Evolutionary conservation across 1,139 yeast species (phyloP), one percentile per base, ranked within the genome.

Genomic region (Hemisphaericaspora xylanilytica): DNA sequence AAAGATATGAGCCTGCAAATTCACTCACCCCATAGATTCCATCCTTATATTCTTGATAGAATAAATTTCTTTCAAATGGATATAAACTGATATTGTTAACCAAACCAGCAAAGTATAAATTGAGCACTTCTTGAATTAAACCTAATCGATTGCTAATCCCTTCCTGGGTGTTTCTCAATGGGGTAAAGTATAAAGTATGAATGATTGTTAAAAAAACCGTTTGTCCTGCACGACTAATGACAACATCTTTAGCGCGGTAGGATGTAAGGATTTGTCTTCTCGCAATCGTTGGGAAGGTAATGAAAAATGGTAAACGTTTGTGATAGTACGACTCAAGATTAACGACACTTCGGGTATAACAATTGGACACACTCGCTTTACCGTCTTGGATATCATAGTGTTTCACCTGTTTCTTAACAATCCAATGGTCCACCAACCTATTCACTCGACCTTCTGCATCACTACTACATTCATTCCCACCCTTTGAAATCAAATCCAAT

Each of bases 41-140:
- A 56, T 87, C 96, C 44, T 75, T 75, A 50, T 77, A 81, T 52
- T 88, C 96, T 44, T 85, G 85, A 53, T 85, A 86, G 56, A 87
- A 87, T 36, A 83, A 77, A 46, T 82, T 75, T 46, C 90, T 67
- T 51, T 87, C 95, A 12, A 67, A 57, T 3, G 95, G 95, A 55
- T 82, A 88, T 9, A 84, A 70, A 2, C 92, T 76, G 52, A 86
- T 65, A 52, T 86, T 87, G 51, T 84, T 85, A 35, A 87, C 69
- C 71, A 87, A 79, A 1, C 96, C 96, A 37, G 82, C 81, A 56
- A 81, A 88, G 53, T 84, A 87, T 36, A 87, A 59, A 20, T 88
- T 80, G 16, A 84, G 68, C 3, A 82, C 74, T 53, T 85, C 88
- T 58, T 87, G 96, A 6, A 83, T 73, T 36, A 86, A 63, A 3